These are phyloP conservation scores for Incumbomyces delicatus DNA, from an alignment of 2,329 filamentous ascomycete genomes.

Conservation along the genomic window DNA sequence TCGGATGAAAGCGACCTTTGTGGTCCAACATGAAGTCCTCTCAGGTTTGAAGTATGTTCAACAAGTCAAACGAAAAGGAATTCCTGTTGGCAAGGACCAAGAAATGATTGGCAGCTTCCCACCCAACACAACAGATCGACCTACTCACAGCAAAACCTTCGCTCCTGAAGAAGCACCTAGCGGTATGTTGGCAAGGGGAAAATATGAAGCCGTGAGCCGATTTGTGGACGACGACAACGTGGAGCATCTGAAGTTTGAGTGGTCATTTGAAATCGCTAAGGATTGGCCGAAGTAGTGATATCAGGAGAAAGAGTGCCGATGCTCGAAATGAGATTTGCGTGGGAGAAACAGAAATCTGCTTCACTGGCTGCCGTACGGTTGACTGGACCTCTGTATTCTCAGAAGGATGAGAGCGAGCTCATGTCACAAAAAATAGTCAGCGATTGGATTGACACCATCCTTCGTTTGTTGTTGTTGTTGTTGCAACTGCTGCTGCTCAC, in stretches of 20 bases:
- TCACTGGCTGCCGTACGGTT: background rate
- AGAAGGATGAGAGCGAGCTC: too few species aligned
- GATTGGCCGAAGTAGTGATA: conserved; percentile 55
- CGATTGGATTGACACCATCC: conserved; percentile 60
- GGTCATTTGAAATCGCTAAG: conserved; percentile 94
- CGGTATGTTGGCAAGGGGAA: conserved; percentile 79
- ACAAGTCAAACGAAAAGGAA: conserved; percentile 78
- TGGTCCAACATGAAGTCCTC: conserved; percentile 93
- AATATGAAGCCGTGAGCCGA: conserved; percentile 80
- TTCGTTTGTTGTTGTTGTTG: conserved; percentile 40
- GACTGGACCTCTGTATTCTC: too few species aligned
- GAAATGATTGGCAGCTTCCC: conserved; percentile 98
- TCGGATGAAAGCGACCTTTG: conserved; percentile 88
- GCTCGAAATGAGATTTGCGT: too few species aligned
- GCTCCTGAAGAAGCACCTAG: conserved; percentile 79
- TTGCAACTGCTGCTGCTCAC: conserved; percentile 66
- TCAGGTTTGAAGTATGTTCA: conserved; percentile 94
- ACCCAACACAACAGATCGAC: conserved; percentile 81
- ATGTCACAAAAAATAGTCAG: conserved; percentile 56
- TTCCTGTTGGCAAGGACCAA: conserved; percentile 82
- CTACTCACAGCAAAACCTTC: conserved; percentile 75
- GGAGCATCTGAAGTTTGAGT: conserved; percentile 83
- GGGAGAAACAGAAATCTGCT: too few species aligned
- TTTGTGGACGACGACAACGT: conserved; percentile 95
- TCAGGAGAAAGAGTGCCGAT: too few species aligned